Evolutionary conservation across 208 protist species (phyloP), one percentile per base, ranked within the genome.

Genomic region (Acanthamoeba sp.): DNA sequence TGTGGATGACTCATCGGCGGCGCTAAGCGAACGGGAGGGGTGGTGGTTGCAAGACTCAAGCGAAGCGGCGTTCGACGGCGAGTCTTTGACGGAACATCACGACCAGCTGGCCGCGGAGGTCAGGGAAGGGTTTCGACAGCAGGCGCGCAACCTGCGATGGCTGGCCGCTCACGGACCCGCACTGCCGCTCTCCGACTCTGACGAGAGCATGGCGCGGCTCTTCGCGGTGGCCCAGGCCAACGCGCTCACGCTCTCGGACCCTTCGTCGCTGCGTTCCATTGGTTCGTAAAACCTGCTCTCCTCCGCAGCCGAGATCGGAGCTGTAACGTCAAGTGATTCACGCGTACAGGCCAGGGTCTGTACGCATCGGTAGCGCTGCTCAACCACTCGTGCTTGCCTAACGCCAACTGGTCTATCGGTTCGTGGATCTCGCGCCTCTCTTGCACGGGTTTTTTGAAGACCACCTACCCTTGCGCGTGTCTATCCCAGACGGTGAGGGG

Each of bases 351-450:
- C 3, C 78, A 59, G 48, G 78, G 78, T 27, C n/a, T 87, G 9
- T 87, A 87, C 45, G 78, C 45, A 0, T 34, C 78, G 4, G 48
- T 29, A 38, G 78, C 78, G 45, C 40, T 87, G 40, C 27, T 87
- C 45, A 87, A 87, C 45, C 78, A 87, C 24, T 87, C 78, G 45
- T 87, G 78, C 34, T 45, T 87, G 24, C 78, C 78, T 45, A 87
- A 87, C 48, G 78, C 78, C 2, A n/a, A 87, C n/a, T 87, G 78
- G 78, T 32, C 45, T 7, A 10, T 87, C 12, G 73, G 73, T 84
- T 62, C 55, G 34, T 40, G 0, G 32, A 14, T 69, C 29, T 69
- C 7, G n/a, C n/a, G 29, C 22, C n/a, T 73, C n/a, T 40, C 64
- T 38, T 36, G 2, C 22, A 12, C 22, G 14, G 16, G 48, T 18